phyloP scores from a whole-genome alignment of 2,329 filamentous ascomycete species.

The Phialemoniopsis sp. region DNA sequence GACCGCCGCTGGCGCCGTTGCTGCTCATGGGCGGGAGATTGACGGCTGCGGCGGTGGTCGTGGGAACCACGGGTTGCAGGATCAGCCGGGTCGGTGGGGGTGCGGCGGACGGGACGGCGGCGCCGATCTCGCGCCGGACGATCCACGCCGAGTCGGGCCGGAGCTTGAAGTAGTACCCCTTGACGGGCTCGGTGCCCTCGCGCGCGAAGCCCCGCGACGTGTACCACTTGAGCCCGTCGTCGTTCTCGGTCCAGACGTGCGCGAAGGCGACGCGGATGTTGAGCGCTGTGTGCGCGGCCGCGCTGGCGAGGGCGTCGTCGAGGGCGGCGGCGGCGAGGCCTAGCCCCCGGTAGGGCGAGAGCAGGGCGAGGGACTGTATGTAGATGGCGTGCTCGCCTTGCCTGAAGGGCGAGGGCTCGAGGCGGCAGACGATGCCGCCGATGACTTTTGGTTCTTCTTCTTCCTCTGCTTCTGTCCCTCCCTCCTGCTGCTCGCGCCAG shows the following conservation, averaged over 20 bases:
- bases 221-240: slow-evolving; percentile 62
- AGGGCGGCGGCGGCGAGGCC: slow-evolving; percentile 57
- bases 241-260: slow-evolving; percentile 66
- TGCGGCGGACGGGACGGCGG: slow-evolving; percentile 12
- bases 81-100: not conserved
- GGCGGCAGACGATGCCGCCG: slow-evolving; percentile 59
- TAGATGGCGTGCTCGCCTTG: slow-evolving; percentile 45
- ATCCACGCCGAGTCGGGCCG: slow-evolving; percentile 59
- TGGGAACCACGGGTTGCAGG: not conserved
- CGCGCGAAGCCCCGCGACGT: slow-evolving; percentile 49
- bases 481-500: slow-evolving; percentile 39
- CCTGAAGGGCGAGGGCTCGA: slow-evolving; percentile 43
- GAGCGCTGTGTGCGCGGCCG: slow-evolving; percentile 26
- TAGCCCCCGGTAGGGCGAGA: slow-evolving; percentile 58
- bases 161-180: slow-evolving; percentile 59
- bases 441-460: slow-evolving; percentile 41
- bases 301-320: slow-evolving; percentile 42
- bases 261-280: slow-evolving; percentile 48
- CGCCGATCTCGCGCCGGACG: slow-evolving; percentile 40
- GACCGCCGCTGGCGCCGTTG: slow-evolving; percentile 2
- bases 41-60: slow-evolving; percentile 7
- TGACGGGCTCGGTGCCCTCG: slow-evolving; percentile 37
- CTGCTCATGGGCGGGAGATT: slow-evolving; percentile 11
- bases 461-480: slow-evolving; percentile 7
- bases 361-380: slow-evolving; percentile 59